Conservation (phyloP, 768 basidiomycete species). For the Serendipita vermifera region DNA sequence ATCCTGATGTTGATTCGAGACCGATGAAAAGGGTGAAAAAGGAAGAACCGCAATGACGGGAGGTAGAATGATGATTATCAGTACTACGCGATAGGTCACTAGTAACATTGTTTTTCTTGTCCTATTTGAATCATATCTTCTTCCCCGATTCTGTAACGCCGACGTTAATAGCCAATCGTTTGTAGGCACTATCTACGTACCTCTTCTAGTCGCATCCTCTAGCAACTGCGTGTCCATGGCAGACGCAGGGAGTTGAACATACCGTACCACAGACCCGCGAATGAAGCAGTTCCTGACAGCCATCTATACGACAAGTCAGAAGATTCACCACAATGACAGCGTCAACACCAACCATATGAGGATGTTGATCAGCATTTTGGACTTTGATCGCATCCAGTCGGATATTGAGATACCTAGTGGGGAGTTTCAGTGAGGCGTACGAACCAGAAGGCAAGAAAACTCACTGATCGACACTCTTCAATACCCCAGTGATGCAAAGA, state of each 20-base stretch:
- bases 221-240: slow-evolving; percentile 90
- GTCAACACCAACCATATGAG: slow-evolving; percentile 70
- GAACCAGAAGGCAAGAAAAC: slow-evolving; percentile 23
- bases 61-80: neutral
- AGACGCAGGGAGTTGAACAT: slow-evolving; percentile 85
- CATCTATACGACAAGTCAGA: too few relatives aligned
- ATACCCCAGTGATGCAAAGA: slow-evolving; percentile 83
- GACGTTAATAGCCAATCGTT: neutral
- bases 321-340: neutral
- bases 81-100: too few relatives aligned
- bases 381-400: slow-evolving; percentile 89
- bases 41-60: neutral
- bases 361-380: slow-evolving; percentile 82
- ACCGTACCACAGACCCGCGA: slow-evolving; percentile 93
- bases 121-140: neutral
- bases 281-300: slow-evolving; percentile 99
- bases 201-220: slow-evolving; percentile 93
- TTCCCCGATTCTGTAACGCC: neutral
- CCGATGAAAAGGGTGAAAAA: neutral
- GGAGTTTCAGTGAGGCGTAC: too few relatives aligned
- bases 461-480: slow-evolving; percentile 98
- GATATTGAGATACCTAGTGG: slow-evolving; percentile 96
- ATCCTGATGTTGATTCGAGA: too few relatives aligned
- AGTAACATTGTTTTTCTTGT: too few relatives aligned
- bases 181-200: slow-evolving; percentile 34